Evolutionary conservation across 2,329 filamentous ascomycete genomes (phyloP), one percentile per base, ranked within the genome.

Genomic region (Lachnellula cervina): DNA sequence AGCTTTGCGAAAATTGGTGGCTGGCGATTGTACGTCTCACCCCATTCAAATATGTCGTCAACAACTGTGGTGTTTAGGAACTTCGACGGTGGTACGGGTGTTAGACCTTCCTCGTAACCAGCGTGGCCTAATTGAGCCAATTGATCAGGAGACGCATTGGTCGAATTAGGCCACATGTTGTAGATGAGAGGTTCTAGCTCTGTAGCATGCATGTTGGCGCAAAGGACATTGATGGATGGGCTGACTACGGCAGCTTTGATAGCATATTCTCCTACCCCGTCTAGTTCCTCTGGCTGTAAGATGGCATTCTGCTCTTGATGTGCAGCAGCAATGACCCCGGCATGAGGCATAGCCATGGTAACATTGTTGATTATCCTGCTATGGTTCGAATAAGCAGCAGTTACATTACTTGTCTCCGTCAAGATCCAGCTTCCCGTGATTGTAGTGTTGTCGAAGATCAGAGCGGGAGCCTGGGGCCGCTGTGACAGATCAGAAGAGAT

Each of bases 341-440:
- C 82, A 63, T 93, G 89, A 0, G 89, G 89, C 79, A 92, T 86
- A 0, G 88, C 87, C 62, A 91, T 76, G 0, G 86, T 89, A 21
- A 90, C 82, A 61, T 92, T 91, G 67, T 91, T 88, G 64, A 93
- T 74, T 43, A 87, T 76, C 21, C 87, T 77, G 0, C 74, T 72
- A 51, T 81, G 69, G 11, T 75, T 66, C 4, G 74, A 66, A 3
- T 77, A 86, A 0, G 76, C 72, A 3, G 73, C 69, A 0, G 76
- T 75, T 16, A 83, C 78, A 52, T 88, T 75, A 35, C 76, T 71
- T 8, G 77, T 71, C 2, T 77, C 64, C 0, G 71, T 74, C 55
- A 88, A 78, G 42, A 91, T 83, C 89, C 89, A 93, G 2, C 81
- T 76, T 0, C 83, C 85, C 1, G 72, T 77, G 53, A 92, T 75